Percentiles rank a stretch among this genome's conserved stretches.
These are phyloP conservation scores for Aspergillus sp. DNA, from an alignment of 2,329 filamentous ascomycete species.

Conservation along the genomic window DNA sequence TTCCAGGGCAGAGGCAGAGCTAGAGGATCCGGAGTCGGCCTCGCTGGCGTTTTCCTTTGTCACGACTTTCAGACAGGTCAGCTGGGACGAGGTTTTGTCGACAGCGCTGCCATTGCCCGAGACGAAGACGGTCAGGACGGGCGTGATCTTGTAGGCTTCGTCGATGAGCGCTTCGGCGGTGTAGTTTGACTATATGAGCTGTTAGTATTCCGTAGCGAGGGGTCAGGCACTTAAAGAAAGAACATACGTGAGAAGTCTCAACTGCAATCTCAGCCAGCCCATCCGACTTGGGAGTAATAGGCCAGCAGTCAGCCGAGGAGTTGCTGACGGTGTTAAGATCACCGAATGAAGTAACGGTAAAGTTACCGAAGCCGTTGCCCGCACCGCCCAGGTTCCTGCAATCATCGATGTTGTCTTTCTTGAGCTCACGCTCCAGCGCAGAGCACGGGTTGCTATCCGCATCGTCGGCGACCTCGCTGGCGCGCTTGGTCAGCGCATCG, in stretches of 20 bases:
- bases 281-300: slow-evolving; percentile 13
- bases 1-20: neutral
- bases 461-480: neutral
- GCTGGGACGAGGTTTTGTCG: slow-evolving; percentile 11
- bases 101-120: slow-evolving; percentile 5
- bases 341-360: slow-evolving; percentile 7
- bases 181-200: neutral
- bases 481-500: slow-evolving; percentile 10
- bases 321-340: slow-evolving; percentile 2
- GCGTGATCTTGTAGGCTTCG: slow-evolving; percentile 15
- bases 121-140: slow-evolving; percentile 15
- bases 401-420: neutral
- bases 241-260: neutral
- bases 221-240: no score
- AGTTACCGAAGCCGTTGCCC: slow-evolving; percentile 8
- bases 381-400: slow-evolving; percentile 5
- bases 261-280: slow-evolving; percentile 1
- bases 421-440: slow-evolving; percentile 2
- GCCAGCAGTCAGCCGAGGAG: slow-evolving; percentile 12
- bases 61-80: slow-evolving; percentile 19
- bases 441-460: neutral
- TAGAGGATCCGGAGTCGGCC: neutral
- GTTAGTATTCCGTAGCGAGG: no score
- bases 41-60: neutral
- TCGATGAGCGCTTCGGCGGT: slow-evolving; percentile 1